Evolutionary conservation across 2,329 filamentous ascomycete genomes (phyloP).

Genomic region (Pseudogymnoascus sp.): DNA sequence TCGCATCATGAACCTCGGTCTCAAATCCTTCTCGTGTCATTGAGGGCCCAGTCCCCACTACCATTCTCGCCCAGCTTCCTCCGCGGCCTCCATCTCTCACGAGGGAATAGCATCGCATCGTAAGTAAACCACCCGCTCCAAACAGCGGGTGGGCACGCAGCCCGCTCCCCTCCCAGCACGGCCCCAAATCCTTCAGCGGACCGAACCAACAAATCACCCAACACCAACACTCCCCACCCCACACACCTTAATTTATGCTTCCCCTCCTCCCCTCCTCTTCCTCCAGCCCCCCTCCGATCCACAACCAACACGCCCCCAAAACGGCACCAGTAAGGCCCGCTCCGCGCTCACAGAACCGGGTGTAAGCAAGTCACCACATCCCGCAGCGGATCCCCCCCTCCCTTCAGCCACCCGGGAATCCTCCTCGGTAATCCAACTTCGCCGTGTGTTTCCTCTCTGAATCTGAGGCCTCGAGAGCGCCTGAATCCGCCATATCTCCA

Average conservation of each 20-base stretch:
- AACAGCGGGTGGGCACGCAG: neutral
- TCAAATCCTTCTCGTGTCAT: neutral
- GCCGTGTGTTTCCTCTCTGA: neutral
- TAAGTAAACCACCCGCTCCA: neutral
- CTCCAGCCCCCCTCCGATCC: neutral
- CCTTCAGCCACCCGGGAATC: neutral
- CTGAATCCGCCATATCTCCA: neutral
- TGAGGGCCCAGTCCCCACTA: neutral
- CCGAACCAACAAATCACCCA: neutral
- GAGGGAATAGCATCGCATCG: neutral
- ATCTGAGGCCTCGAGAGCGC: neutral
- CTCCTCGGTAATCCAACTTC: neutral
- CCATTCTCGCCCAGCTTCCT: neutral
- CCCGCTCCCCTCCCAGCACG: neutral
- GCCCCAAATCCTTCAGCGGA: neutral
- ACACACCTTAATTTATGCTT: slow-evolving; percentile 6
- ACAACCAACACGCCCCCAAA: neutral
- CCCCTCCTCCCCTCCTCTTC: neutral
- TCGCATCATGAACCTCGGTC: neutral
- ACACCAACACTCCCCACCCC: neutral
- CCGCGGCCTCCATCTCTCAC: neutral
- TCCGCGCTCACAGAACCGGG: neutral
- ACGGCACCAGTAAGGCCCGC: neutral
- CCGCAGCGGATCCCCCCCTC: neutral
- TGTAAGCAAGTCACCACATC: neutral